Evolutionary conservation across 1,284 basidiomycete species (phyloP).

Genomic region (Naganishia albida): DNA sequence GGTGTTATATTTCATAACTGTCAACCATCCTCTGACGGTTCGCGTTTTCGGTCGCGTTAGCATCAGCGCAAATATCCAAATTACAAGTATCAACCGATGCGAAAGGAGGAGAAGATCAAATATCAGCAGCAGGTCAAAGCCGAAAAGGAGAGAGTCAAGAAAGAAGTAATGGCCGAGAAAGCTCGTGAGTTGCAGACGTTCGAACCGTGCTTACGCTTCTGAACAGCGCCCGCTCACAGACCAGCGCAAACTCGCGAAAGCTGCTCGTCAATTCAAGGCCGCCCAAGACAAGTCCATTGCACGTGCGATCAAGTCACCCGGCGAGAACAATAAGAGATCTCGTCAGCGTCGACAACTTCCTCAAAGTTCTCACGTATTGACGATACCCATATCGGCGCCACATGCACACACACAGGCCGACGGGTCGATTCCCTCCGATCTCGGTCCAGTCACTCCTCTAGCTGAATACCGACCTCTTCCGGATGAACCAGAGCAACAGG

Average conservation of each 20-base stretch:
- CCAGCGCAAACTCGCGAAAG: conserved; percentile 21
- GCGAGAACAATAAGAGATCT: conserved; percentile 5
- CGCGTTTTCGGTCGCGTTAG: conserved; percentile 37
- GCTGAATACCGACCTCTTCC: not conserved
- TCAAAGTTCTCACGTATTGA: conserved; percentile 11
- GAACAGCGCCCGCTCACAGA: not conserved
- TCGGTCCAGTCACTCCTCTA: not conserved
- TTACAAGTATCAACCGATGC: conserved; percentile 72
- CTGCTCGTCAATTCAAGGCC: conserved; percentile 10
- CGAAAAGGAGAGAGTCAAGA: conserved; percentile 53
- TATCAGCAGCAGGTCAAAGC: conserved; percentile 34
- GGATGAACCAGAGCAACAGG: not conserved
- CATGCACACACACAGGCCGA: not conserved
- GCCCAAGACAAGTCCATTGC: conserved; percentile 9
- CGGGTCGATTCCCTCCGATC: too few relatives aligned
- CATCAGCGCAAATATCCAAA: conserved; percentile 67
- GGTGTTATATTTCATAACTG: conserved; percentile 36
- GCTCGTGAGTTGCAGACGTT: conserved; percentile 30
- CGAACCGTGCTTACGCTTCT: not conserved
- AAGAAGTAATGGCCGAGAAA: conserved; percentile 40
- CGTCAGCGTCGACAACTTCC: conserved; percentile 9
- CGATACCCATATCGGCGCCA: conserved; percentile 5
- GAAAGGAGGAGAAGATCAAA: conserved; percentile 64
- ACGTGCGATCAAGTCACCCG: not conserved
- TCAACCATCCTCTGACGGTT: not conserved